Base-by-base conservation (phyloP, 1,284 basidiomycete genomes). In the Fistulinella staudtii region DNA sequence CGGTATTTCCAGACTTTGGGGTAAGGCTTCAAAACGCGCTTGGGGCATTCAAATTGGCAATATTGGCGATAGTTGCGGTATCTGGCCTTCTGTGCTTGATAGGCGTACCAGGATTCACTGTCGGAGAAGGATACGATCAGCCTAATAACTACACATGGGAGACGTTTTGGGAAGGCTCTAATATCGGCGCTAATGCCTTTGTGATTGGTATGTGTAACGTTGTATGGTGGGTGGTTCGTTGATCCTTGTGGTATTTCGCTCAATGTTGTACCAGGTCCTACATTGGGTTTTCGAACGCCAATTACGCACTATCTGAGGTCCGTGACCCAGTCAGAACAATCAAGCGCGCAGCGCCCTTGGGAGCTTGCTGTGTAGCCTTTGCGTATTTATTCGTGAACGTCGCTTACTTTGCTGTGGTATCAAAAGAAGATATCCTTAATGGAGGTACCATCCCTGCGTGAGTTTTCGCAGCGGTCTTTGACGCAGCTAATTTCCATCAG, bases 221-320 rank as follows among this genome's bases (percentile, higher is more conserved):
- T 35, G 79, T 80, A 22, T 84, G 81, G 82, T 81, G 45, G 25
- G 70, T 52, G 15, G 21, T n/a, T 29, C 29, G 23, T 15, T 14
- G 4, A 0, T 9, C 5, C 14, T 8, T 30, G 14, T 30, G 1
- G 29, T 13, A 8, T 8, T 8, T 34, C 13, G 15, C 8, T 31
- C 13, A 15, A n/a, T 31, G 15, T 18, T 18, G 11, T n/a, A 21
- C 18, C 29, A 85, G 82, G 83, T 81, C 80, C 0, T 84, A 78
- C 57, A 71, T 75, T 39, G 84, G 84, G 0, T 87, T 85, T 56
- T 76, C 78, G 0, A 84, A 81, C 45, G 82, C 80, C 13, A 86
- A 86, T 55, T 85, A 84, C 49, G 80, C 79, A 0, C 67, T 87
- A 3, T 83, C 81, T 4, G 83, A 87, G 55, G 70, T 85, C 11